These are phyloP conservation scores for Gomphus bonarii DNA, from an alignment of 1,284 basidiomycete genomes.

Conservation along the genomic window DNA sequence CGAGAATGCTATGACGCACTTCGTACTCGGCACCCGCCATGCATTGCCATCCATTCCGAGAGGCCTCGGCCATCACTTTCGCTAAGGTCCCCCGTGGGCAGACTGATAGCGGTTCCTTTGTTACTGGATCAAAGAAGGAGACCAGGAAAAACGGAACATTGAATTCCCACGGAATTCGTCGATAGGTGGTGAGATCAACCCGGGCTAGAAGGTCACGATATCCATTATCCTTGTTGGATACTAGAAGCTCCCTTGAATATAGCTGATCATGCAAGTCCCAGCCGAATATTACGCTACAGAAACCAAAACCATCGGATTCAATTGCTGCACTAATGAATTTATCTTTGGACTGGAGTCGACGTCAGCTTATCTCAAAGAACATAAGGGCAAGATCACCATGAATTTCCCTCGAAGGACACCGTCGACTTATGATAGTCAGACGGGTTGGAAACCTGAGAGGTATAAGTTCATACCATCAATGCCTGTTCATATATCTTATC, in stretches of 20 bases:
- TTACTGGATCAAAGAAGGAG: slow-evolving; percentile 81
- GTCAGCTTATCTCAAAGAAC: neutral
- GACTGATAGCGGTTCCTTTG: slow-evolving; percentile 62
- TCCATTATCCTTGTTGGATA: slow-evolving; percentile 87
- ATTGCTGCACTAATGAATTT: slow-evolving; percentile 87
- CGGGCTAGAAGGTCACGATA: slow-evolving; percentile 81
- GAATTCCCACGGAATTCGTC: slow-evolving; percentile 88
- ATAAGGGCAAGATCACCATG: slow-evolving; percentile 43
- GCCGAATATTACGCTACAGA: slow-evolving; percentile 86
- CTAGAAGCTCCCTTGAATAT: slow-evolving; percentile 76
- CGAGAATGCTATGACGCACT: slow-evolving; percentile 31
- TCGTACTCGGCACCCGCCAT: slow-evolving; percentile 88
- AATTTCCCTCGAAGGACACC: slow-evolving; percentile 91
- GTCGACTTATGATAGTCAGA: slow-evolving; percentile 52
- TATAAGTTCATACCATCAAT: slow-evolving; percentile 20
- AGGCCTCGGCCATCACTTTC: slow-evolving; percentile 43
- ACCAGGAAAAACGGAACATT: slow-evolving; percentile 90
- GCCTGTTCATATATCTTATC: slow-evolving; percentile 14
- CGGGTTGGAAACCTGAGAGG: neutral
- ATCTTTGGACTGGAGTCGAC: slow-evolving; percentile 56
- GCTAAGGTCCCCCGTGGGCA: slow-evolving; percentile 82
- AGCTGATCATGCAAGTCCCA: slow-evolving; percentile 84
- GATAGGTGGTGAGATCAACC: slow-evolving; percentile 78
- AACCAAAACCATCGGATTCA: slow-evolving; percentile 72
- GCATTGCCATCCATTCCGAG: slow-evolving; percentile 43